A percentile compares a stretch with the other conserved stretches of the same genome.
Conservation (phyloP, 208 protist genomes). For the Crithidia expoeki region DNA sequence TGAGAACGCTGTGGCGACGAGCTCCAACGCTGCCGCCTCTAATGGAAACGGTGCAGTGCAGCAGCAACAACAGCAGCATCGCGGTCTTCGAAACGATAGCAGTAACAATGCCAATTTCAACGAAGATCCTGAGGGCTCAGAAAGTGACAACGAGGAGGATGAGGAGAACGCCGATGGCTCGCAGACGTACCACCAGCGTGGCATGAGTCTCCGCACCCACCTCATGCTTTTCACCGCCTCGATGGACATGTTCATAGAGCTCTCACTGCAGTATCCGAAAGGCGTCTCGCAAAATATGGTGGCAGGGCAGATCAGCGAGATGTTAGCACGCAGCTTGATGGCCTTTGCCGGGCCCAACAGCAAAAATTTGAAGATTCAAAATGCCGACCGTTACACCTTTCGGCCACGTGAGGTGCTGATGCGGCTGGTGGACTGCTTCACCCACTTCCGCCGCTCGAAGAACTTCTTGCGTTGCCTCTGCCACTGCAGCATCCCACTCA, state of each 20-base stretch:
- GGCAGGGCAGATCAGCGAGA: slow-evolving; percentile 85
- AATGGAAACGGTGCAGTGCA: not conserved
- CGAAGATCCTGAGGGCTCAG: slow-evolving; percentile 16
- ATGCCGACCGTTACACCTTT: slow-evolving; percentile 81
- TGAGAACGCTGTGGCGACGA: slow-evolving; percentile 45
- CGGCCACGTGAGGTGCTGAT: slow-evolving; percentile 77
- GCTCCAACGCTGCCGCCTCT: not conserved
- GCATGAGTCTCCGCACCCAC: slow-evolving; percentile 59
- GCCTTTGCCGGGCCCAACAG: slow-evolving; percentile 83
- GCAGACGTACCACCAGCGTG: slow-evolving; percentile 82
- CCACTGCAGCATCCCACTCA: slow-evolving; percentile 73
- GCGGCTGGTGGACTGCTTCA: slow-evolving; percentile 81
- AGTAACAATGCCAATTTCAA: slow-evolving; percentile 3
- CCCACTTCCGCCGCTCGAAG: slow-evolving; percentile 67
- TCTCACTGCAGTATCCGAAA: slow-evolving; percentile 71
- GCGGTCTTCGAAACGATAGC: not conserved
- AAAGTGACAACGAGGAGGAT: slow-evolving; percentile 45
- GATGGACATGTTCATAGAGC: slow-evolving; percentile 89
- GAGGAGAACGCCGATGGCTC: slow-evolving; percentile 49
- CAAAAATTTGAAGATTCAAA: slow-evolving; percentile 78
- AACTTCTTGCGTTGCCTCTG: slow-evolving; percentile 82
- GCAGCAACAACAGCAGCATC: not conserved
- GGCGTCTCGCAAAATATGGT: slow-evolving; percentile 91
- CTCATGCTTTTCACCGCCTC: slow-evolving; percentile 80
- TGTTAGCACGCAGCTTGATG: slow-evolving; percentile 83